Evolutionary conservation across 208 protist species (phyloP), one percentile per base, ranked within the genome.

Genomic region (Trichomonas tenax): DNA sequence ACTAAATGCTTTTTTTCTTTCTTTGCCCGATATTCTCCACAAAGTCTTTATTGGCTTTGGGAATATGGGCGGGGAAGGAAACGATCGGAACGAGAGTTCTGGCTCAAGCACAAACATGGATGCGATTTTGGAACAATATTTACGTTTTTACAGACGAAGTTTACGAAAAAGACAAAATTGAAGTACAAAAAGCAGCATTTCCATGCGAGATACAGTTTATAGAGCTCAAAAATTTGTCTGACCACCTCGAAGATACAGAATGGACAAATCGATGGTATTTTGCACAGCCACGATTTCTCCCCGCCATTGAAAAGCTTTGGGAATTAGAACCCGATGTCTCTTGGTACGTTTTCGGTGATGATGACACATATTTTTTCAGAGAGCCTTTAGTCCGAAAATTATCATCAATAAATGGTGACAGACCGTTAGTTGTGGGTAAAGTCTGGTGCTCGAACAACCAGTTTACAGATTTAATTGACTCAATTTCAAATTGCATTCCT

Each of bases 361-460:
- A 93, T 93, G 86, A 93, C 38, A 93, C 86, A 38, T 93, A 93
- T 51, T 58, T 93, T 51, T 93, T 93, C 8, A 93, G 86, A 51
- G 40, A 41, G n/a, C 10, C 44, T 1, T 17, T 93, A 34, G 86
- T 48, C 0, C 8, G 86, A 10, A 93, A 93, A 93, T 3, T 51
- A 17, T 41, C n/a, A 51, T 14, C 17, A 51, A 49, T 93, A 58
- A 41, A 51, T 51, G 26, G 26, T 93, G 45, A 51, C n/a, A 51
- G 14, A n/a, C 17, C 17, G 38, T 48, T 51, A 34, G 86, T 51
- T 15, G 9, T 51, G 11, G 86, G 86, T 17, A 93, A 93, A 51
- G 17, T 93, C 17, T 93, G 86, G 86, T 58, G n/a, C 8, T 93
- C 86, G 38, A 48, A 44, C 9, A 10, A 48, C 8, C 86, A 41